Evolutionary conservation across 306 rosid genomes (phyloP).

Genomic region (Castanea mollissima): DNA sequence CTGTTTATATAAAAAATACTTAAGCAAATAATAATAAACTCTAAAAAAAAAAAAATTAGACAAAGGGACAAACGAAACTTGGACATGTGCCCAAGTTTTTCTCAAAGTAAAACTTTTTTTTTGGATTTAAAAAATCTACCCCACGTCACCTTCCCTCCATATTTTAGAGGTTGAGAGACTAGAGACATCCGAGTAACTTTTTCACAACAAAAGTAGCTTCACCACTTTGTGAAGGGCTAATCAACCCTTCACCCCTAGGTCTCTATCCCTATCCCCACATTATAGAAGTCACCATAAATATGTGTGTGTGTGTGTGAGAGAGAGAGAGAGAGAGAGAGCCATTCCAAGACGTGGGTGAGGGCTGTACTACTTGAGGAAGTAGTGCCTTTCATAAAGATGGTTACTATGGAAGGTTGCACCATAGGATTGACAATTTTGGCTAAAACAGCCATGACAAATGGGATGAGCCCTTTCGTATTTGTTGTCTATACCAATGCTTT

Average conservation of each 20-base stretch:
- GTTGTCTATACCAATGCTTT: conserved; percentile 59
- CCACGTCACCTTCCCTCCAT: background rate
- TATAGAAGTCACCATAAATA: background rate
- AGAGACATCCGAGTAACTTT: conserved; percentile 30
- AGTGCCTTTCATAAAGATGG: conserved; percentile 56
- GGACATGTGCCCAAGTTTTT: background rate
- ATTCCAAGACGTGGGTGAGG: conserved; percentile 22
- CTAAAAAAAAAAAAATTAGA: background rate
- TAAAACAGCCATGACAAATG: conserved; percentile 58
- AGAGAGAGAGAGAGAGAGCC: background rate
- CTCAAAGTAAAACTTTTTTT: background rate
- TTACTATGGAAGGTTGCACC: conserved; percentile 66
- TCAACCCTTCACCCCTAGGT: background rate
- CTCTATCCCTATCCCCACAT: background rate
- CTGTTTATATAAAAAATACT: no score
- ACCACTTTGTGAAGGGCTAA: conserved; percentile 28
- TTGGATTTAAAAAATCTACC: background rate
- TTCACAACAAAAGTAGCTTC: conserved; percentile 34
- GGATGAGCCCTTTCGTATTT: conserved; percentile 69
- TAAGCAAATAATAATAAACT: background rate
- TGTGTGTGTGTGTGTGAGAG: background rate
- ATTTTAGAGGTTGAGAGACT: background rate
- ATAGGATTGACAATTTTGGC: conserved; percentile 63
- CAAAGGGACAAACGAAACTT: background rate
- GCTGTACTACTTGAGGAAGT: conserved; percentile 26